phyloP scores from a whole-genome alignment of 106 monocot species.

The Cymbidium sinense region DNA sequence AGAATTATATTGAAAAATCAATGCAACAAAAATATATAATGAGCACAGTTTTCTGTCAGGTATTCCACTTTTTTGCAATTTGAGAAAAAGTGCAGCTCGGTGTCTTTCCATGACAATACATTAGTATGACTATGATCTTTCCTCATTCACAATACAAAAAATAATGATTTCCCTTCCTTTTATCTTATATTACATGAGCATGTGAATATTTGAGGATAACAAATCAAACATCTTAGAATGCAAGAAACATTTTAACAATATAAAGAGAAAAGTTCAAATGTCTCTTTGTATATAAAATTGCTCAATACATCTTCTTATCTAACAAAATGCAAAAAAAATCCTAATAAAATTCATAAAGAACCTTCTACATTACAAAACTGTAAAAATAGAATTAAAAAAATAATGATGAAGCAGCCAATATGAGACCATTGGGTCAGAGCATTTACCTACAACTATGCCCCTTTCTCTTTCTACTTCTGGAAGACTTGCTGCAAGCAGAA shows the following conservation, averaged over 20 bases:
- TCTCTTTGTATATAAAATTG: not conserved
- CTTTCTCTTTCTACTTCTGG: slow-evolving; percentile 18
- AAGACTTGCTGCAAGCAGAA: slow-evolving; percentile 13
- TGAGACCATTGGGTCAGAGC: not conserved
- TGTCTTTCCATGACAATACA: too few relatives aligned
- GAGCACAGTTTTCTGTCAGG: too few relatives aligned
- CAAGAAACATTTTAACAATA: not conserved
- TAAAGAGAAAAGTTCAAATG: not conserved
- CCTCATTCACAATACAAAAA: not conserved
- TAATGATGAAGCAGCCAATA: not conserved
- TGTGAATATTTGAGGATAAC: not conserved
- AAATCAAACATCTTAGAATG: not conserved
- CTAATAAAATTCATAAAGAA: not conserved
- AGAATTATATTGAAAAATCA: not conserved
- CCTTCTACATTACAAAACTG: not conserved
- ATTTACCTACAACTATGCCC: slow-evolving; percentile 11
- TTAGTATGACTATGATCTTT: not conserved
- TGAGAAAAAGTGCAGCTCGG: too few relatives aligned
- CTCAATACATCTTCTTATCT: not conserved
- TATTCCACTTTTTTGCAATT: too few relatives aligned
- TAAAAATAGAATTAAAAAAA: not conserved
- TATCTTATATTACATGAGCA: not conserved
- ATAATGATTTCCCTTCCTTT: not conserved
- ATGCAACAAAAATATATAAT: not conserved
- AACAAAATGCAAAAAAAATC: not conserved